Evolutionary conservation across 768 basidiomycete genomes (phyloP).

Genomic region (Cystobasidium ongulense): DNA sequence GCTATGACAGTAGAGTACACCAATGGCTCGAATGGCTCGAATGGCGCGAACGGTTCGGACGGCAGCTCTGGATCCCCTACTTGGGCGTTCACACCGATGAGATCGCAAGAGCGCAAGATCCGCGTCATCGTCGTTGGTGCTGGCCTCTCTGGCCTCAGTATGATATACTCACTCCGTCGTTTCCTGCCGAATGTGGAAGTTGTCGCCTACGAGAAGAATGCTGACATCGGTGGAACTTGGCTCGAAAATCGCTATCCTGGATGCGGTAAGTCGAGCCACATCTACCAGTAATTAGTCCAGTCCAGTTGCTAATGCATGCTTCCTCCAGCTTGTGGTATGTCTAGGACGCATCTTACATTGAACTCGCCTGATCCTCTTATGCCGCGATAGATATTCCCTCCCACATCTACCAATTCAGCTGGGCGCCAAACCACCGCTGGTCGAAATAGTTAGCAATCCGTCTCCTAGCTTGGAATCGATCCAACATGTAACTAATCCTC

Average conservation of each 20-base stretch:
- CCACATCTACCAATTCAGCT: constrained; percentile 36
- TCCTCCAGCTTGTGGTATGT: not conserved
- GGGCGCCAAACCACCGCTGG: constrained; percentile 29
- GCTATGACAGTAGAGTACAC: too few relatives aligned
- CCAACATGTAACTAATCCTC: not conserved
- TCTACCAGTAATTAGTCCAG: not conserved
- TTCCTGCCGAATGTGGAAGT: constrained; percentile 2
- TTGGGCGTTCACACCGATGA: not conserved
- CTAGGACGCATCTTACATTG: too few relatives aligned
- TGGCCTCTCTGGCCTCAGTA: constrained; percentile 7
- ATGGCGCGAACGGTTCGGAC: too few relatives aligned
- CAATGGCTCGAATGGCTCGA: too few relatives aligned
- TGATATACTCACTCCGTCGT: not conserved
- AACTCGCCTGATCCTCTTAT: not conserved
- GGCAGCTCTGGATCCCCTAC: not conserved
- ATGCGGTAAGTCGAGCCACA: not conserved
- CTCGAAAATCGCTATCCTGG: constrained; percentile 10
- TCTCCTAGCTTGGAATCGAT: not conserved
- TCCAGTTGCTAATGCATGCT: not conserved
- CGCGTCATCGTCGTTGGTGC: not conserved
- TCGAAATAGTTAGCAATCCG: not conserved
- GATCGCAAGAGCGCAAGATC: not conserved
- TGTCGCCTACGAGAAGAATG: constrained; percentile 6
- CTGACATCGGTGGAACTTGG: constrained; percentile 1
- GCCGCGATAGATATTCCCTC: constrained; percentile 55